These are phyloP conservation scores for Umbelopsis sp. DNA, from an alignment of 371 early-diverging fungal species.

Conservation along the genomic window DNA sequence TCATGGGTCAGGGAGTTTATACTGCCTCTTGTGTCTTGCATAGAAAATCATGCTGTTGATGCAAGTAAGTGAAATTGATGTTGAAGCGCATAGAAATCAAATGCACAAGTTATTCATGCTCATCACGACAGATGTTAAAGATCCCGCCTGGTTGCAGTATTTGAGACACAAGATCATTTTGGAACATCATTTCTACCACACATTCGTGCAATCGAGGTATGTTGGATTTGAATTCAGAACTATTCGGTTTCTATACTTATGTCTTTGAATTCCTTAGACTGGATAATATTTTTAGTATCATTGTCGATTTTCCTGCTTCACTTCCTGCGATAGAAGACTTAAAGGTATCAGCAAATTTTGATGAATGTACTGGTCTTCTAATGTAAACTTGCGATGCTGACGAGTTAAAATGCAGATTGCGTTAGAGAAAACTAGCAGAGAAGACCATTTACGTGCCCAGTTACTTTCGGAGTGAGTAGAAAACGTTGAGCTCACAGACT, in stretches of 20 bases:
- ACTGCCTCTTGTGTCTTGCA: conserved; percentile 6
- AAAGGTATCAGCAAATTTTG: conserved; percentile 23
- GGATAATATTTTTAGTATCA: conserved; percentile 41
- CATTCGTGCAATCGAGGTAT: conserved; percentile 3
- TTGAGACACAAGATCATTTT: conserved; percentile 9
- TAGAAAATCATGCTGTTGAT: conserved; percentile 7
- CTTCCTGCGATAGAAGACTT: conserved; percentile 33
- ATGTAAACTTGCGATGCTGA: no score
- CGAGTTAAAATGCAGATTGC: not conserved
- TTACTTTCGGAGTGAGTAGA: conserved; percentile 35
- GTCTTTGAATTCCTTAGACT: not conserved
- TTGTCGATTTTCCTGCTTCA: conserved; percentile 38
- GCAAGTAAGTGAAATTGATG: not conserved
- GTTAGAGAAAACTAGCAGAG: not conserved
- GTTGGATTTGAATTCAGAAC: no score
- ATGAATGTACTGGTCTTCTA: not conserved
- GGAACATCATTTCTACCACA: conserved; percentile 1
- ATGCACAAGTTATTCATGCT: not conserved
- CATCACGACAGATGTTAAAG: not conserved
- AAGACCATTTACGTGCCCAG: not conserved
- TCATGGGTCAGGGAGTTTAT: conserved; percentile 5
- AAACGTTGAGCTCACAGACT: not conserved
- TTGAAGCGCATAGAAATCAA: not conserved
- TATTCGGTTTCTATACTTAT: no score
- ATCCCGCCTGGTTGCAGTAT: conserved; percentile 11